Evolutionary conservation across 2,329 filamentous ascomycete genomes (phyloP).

Genomic region (Colletotrichum nymphaeae): DNA sequence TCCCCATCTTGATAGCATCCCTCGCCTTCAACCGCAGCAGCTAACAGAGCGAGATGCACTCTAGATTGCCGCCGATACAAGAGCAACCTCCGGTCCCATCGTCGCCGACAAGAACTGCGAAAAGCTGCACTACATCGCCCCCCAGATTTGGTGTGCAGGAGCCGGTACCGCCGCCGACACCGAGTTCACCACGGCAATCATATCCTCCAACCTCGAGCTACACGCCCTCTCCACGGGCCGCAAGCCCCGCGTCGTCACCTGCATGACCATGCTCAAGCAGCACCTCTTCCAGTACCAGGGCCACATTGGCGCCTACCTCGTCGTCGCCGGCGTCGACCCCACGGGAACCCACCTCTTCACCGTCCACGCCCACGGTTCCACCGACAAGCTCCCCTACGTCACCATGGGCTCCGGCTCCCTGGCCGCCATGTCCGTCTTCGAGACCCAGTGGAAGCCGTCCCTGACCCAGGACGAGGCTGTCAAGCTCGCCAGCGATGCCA

Average conservation of each 20-base stretch:
- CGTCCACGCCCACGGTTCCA: slow-evolving; percentile 97
- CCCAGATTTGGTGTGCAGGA: slow-evolving; percentile 99
- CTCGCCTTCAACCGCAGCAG: neutral
- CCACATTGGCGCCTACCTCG: slow-evolving; percentile 96
- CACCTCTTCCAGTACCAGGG: slow-evolving; percentile 99
- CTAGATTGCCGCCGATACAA: slow-evolving; percentile 96
- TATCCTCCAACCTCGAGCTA: slow-evolving; percentile 98
- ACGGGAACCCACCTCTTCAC: slow-evolving; percentile 97
- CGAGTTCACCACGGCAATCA: slow-evolving; percentile 98
- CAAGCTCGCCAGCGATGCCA: slow-evolving; percentile 84
- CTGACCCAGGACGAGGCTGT: slow-evolving; percentile 85
- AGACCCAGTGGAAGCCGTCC: slow-evolving; percentile 90
- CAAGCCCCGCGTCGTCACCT: slow-evolving; percentile 96
- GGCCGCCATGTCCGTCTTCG: slow-evolving; percentile 97
- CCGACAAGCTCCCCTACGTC: slow-evolving; percentile 98
- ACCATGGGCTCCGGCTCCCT: slow-evolving; percentile 98
- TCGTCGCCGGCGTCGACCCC: slow-evolving; percentile 95
- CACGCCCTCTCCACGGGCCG: slow-evolving; percentile 96
- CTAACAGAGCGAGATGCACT: slow-evolving; percentile 14
- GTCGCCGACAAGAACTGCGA: slow-evolving; percentile 99
- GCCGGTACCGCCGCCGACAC: slow-evolving; percentile 98
- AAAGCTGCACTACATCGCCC: slow-evolving; percentile 98
- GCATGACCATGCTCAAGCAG: slow-evolving; percentile 99
- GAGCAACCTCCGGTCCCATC: slow-evolving; percentile 96
- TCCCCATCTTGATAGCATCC: slow-evolving; percentile 23